A percentile compares a stretch with the other conserved stretches of the same genome.
Conservation (phyloP, 2,329 filamentous ascomycete species). For the Penicillium sclerotigenum region DNA sequence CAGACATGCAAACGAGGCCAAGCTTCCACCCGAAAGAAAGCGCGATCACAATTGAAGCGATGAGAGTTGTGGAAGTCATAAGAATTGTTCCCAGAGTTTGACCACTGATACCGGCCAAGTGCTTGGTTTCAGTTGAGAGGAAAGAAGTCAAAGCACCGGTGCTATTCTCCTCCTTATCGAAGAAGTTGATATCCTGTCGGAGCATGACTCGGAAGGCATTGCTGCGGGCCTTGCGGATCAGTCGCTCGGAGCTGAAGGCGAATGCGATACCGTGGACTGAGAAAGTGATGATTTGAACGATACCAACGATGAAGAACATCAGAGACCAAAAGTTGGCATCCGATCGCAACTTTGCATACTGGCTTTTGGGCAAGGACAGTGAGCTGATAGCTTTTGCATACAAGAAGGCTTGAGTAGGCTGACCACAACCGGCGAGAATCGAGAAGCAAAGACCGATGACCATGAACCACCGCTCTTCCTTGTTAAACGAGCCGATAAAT, state of each 20-base stretch:
- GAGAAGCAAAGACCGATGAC: constrained; percentile 68
- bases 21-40: constrained; percentile 85
- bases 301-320: constrained; percentile 83
- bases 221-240: constrained; percentile 80
- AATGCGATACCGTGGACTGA: constrained; percentile 69
- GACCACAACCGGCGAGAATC: constrained; percentile 74
- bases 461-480: constrained; percentile 68
- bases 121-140: constrained; percentile 83
- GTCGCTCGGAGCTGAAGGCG: constrained; percentile 78
- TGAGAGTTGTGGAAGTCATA: constrained; percentile 73
- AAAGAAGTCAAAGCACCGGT: constrained; percentile 85
- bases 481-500: constrained; percentile 78
- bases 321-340: constrained; percentile 81
- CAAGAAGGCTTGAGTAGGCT: constrained; percentile 74
- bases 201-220: constrained; percentile 81
- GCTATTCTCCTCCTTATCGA: constrained; percentile 84
- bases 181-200: constrained; percentile 88
- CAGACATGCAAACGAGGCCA: constrained; percentile 74
- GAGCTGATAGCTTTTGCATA: constrained; percentile 84
- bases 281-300: constrained; percentile 69
- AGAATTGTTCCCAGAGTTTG: constrained; percentile 83
- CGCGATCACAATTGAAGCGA: constrained; percentile 67
- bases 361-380: constrained; percentile 56
- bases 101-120: constrained; percentile 83
- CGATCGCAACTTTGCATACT: constrained; percentile 58